Conservation (phyloP, 2,329 filamentous ascomycete genomes). For the Aspergillus phoenicis region DNA sequence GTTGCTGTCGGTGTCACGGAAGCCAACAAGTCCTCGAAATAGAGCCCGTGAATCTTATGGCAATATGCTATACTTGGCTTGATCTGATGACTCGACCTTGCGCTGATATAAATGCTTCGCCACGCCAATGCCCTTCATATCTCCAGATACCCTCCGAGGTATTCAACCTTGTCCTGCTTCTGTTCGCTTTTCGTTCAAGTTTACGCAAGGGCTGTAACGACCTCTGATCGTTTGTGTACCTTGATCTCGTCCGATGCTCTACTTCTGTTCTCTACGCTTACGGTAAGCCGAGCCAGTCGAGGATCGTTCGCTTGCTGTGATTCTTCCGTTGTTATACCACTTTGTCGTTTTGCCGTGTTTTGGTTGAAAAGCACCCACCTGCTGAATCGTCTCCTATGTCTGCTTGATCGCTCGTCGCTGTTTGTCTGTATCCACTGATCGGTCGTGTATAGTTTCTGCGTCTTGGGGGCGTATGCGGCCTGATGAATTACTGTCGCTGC, state of each 20-base stretch:
- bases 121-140: slow-evolving; percentile 6
- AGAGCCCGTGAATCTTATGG: neutral
- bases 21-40: slow-evolving; percentile 24
- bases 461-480: slow-evolving; percentile 16
- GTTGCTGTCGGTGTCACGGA: slow-evolving; percentile 53
- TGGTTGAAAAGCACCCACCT: slow-evolving; percentile 22
- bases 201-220: slow-evolving; percentile 6
- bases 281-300: slow-evolving; percentile 16
- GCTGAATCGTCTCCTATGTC: slow-evolving; percentile 8
- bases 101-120: slow-evolving; percentile 5
- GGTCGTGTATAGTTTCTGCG: slow-evolving; percentile 25
- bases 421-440: slow-evolving; percentile 20
- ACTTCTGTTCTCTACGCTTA: slow-evolving; percentile 14
- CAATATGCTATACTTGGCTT: neutral
- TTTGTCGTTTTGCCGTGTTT: slow-evolving; percentile 10
- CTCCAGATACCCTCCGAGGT: slow-evolving; percentile 1
- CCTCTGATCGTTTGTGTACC: slow-evolving; percentile 9
- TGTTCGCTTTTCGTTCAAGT: neutral
- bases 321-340: slow-evolving; percentile 27
- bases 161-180: neutral
- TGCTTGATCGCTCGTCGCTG: slow-evolving; percentile 12
- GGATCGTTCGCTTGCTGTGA: slow-evolving; percentile 27
- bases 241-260: slow-evolving; percentile 9
- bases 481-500: slow-evolving; percentile 22
- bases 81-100: slow-evolving; percentile 7